A percentile compares a stretch with the other conserved stretches of the same genome.
Evolutionary conservation across 2,329 filamentous ascomycete species (phyloP).

Genomic region (Calonectria montana): DNA sequence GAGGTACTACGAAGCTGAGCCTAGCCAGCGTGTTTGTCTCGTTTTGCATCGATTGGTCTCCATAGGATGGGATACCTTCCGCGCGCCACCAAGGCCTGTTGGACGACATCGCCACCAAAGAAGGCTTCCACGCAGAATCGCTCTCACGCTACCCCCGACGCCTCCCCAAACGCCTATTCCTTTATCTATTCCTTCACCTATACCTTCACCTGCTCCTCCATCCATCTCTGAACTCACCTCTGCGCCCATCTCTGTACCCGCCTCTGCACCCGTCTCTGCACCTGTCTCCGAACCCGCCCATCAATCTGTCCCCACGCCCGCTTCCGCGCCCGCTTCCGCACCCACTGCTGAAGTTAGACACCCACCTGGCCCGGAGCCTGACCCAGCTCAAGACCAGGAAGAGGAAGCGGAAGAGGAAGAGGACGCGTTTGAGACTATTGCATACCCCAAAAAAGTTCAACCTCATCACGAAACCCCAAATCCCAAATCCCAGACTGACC

Average conservation of each 20-base stretch:
- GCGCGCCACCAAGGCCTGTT: constrained; percentile 32
- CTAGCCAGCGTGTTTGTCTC: constrained; percentile 54
- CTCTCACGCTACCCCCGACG: too few relatives aligned
- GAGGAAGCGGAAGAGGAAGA: constrained; percentile 53
- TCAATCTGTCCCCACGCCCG: background rate
- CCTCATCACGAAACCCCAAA: constrained; percentile 14
- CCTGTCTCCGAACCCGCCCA: too few relatives aligned
- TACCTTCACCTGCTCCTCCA: too few relatives aligned
- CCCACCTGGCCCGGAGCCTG: background rate
- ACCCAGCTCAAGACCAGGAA: background rate
- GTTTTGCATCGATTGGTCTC: constrained; percentile 57
- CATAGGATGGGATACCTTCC: constrained; percentile 61
- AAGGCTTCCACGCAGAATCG: too few relatives aligned
- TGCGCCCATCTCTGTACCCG: background rate
- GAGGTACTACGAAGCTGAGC: constrained; percentile 37
- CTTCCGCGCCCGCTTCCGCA: background rate
- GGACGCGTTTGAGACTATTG: constrained; percentile 51
- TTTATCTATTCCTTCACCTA: too few relatives aligned
- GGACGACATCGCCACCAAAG: background rate
- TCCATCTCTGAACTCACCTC: background rate
- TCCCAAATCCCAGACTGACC: constrained; percentile 8
- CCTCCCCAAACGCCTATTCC: too few relatives aligned
- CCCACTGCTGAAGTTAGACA: background rate
- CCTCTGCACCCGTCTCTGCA: background rate
- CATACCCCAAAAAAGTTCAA: constrained; percentile 34